Conservation (phyloP, 352 stramenopile species). For the Globisporangium parvum region DNA sequence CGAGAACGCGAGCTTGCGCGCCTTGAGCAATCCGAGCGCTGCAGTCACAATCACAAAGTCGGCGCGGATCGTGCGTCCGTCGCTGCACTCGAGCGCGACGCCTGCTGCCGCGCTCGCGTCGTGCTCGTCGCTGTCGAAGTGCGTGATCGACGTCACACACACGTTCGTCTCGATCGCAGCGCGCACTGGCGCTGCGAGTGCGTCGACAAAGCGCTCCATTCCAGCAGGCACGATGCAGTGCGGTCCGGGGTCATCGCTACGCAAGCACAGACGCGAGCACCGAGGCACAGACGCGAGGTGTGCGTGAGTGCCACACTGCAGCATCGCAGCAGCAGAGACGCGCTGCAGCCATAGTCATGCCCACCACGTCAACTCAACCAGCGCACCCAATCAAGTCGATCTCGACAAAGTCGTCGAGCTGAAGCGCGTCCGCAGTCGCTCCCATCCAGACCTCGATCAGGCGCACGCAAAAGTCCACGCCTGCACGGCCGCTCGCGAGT, state of each 20-base stretch:
- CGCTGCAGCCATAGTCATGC: too few species aligned
- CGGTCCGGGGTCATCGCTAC: conserved; percentile 38
- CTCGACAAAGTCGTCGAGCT: conserved; percentile 53
- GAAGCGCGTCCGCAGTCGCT: conserved; percentile 32
- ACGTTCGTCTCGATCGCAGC: conserved; percentile 26
- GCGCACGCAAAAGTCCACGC: conserved; percentile 34
- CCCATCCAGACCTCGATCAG: conserved; percentile 62
- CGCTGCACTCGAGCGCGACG: conserved; percentile 26
- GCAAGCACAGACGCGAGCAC: too few species aligned
- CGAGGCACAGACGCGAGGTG: neutral
- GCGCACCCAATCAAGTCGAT: conserved; percentile 48
- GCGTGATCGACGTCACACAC: conserved; percentile 23
- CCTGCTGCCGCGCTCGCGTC: conserved; percentile 3
- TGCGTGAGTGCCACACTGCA: neutral
- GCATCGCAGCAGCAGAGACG: too few species aligned
- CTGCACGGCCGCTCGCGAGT: conserved; percentile 16
- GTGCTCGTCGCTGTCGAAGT: conserved; percentile 8
- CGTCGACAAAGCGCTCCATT: conserved; percentile 47
- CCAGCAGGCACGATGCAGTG: conserved; percentile 44
- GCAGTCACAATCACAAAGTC: conserved; percentile 52
- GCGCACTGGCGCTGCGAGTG: conserved; percentile 22
- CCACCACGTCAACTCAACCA: too few species aligned
- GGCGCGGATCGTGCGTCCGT: conserved; percentile 20
- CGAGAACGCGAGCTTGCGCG: conserved; percentile 34
- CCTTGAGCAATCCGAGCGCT: conserved; percentile 48